These are phyloP conservation scores for Bondarzewia mesenterica DNA, from an alignment of 1,284 basidiomycete species.

Conservation along the genomic window DNA sequence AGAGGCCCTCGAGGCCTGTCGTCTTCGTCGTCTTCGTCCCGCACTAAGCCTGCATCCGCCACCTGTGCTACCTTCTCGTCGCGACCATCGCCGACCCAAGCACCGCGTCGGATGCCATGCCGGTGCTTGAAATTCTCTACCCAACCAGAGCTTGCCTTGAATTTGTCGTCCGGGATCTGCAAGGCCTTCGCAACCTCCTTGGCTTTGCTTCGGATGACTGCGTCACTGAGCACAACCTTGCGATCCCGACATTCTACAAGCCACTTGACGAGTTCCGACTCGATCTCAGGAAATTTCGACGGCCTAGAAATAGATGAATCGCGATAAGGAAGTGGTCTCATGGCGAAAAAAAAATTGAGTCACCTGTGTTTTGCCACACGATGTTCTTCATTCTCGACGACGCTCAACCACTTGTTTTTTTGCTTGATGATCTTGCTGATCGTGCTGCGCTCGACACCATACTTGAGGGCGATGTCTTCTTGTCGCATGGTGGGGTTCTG, in stretches of 20 bases:
- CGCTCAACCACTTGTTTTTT: conserved; percentile 73
- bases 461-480: conserved; percentile 72
- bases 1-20: conserved; percentile 5
- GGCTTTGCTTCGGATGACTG: conserved; percentile 64
- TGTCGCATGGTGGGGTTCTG: conserved; percentile 62
- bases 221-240: conserved; percentile 57
- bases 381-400: conserved; percentile 48
- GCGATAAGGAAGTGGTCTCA: conserved; percentile 7
- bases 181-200: conserved; percentile 55
- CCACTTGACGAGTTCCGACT: conserved; percentile 56
- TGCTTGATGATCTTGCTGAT: conserved; percentile 88
- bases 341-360: conserved; percentile 13
- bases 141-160: conserved; percentile 89
- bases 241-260: conserved; percentile 43
- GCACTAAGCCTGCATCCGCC: conserved; percentile 13
- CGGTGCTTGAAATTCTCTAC: conserved; percentile 87
- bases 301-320: conserved; percentile 34
- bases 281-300: conserved; percentile 74
- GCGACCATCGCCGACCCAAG: conserved; percentile 37
- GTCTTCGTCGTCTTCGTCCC: conserved; percentile 1
- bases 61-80: conserved; percentile 19
- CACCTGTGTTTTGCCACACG: conserved; percentile 62
- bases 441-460: conserved; percentile 84
- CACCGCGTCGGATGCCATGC: conserved; percentile 60
- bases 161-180: conserved; percentile 58